A percentile compares a stretch with the other conserved stretches of the same genome.
Conservation (phyloP, 257 asterid genomes). For the Rubia yunnanensis region DNA sequence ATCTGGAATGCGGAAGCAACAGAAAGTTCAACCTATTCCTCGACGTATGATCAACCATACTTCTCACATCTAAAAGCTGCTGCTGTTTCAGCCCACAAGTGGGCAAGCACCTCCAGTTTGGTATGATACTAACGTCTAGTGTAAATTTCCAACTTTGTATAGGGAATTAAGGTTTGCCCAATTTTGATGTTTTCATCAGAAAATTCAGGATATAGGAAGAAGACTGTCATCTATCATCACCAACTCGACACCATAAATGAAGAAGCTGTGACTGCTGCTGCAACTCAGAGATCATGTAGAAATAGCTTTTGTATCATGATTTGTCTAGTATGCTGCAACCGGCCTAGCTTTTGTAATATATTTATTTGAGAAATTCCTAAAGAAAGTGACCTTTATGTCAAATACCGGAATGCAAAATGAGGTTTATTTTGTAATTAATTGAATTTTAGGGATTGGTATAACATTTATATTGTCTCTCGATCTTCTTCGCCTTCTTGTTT, state of each 20-base stretch:
- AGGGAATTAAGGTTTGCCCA: background rate
- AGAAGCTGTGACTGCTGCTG: background rate
- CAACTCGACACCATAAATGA: constrained; percentile 9
- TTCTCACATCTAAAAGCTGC: constrained; percentile 51
- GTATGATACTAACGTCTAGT: constrained; percentile 24
- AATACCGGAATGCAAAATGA: no score
- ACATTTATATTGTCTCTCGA: no score
- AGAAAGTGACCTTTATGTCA: no score
- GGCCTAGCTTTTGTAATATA: no score
- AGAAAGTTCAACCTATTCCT: constrained; percentile 63
- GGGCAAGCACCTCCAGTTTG: constrained; percentile 55
- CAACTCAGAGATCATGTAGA: background rate
- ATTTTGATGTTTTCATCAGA: constrained; percentile 31
- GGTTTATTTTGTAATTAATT: no score
- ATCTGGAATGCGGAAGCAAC: constrained; percentile 96
- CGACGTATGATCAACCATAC: constrained; percentile 41
- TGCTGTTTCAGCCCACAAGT: constrained; percentile 50
- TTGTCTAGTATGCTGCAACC: no score
- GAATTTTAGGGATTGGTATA: no score
- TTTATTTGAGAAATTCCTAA: no score
- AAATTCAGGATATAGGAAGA: constrained; percentile 43
- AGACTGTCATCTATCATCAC: constrained; percentile 47
- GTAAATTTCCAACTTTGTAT: background rate
- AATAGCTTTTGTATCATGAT: no score
- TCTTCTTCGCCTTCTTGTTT: no score